Conservation (phyloP, 495 filamentous ascomycete species). For the Hyaloscypha finlandica region DNA sequence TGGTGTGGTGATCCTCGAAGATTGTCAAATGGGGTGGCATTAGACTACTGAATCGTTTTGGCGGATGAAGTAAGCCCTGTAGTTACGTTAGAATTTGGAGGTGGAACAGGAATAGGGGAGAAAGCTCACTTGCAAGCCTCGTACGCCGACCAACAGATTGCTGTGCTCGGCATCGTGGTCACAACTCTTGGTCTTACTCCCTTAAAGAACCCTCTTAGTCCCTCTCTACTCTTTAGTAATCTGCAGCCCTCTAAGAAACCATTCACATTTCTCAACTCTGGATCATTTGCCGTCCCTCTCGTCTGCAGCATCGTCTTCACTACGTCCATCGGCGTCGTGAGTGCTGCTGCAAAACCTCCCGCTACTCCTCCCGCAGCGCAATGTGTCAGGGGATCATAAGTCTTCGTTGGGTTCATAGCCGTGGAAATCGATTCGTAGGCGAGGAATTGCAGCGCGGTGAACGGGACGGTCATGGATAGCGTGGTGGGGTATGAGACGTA, state of each 20-base stretch:
- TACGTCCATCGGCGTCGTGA: constrained; percentile 95
- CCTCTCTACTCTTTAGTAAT: constrained; percentile 83
- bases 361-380: constrained; percentile 89
- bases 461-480: constrained; percentile 96
- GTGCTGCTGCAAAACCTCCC: constrained; percentile 87
- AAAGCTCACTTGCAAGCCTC: constrained; percentile 56
- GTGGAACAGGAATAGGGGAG: not conserved
- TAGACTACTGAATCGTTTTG: constrained; percentile 41
- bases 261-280: constrained; percentile 80
- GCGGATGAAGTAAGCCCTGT: constrained; percentile 58
- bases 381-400: constrained; percentile 91
- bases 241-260: constrained; percentile 80
- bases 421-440: constrained; percentile 97
- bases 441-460: constrained; percentile 94
- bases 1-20: not conserved
- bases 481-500: constrained; percentile 99
- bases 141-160: constrained; percentile 91
- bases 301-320: constrained; percentile 98
- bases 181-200: constrained; percentile 89
- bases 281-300: constrained; percentile 75
- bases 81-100: constrained; percentile 26
- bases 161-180: constrained; percentile 97
- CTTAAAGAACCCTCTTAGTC: constrained; percentile 85
- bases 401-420: constrained; percentile 78
- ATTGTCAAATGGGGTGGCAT: not conserved